phyloP scores from a whole-genome alignment of 2,329 filamentous ascomycete species.

The Erysiphe neolycopersici region DNA sequence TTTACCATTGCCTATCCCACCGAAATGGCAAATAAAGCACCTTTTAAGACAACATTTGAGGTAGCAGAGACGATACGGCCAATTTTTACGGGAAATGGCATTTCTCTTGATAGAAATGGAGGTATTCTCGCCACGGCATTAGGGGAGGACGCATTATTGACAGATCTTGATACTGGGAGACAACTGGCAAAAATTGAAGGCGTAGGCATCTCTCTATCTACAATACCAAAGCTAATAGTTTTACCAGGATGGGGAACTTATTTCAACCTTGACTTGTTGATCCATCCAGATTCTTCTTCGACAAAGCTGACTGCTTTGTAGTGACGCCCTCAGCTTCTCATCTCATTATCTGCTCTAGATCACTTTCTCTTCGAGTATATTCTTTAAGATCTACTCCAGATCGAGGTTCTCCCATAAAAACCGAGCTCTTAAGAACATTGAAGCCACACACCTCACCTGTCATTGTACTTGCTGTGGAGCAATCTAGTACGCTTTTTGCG shows the following conservation, averaged over 20 bases:
- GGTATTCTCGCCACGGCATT: slow-evolving; percentile 64
- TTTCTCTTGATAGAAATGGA: slow-evolving; percentile 58
- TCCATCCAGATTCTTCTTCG: slow-evolving; percentile 4
- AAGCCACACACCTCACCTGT: slow-evolving; percentile 84
- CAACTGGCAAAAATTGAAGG: slow-evolving; percentile 73
- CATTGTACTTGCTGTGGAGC: slow-evolving; percentile 60
- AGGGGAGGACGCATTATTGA: slow-evolving; percentile 77
- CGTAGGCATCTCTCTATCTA: slow-evolving; percentile 21
- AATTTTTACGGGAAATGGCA: slow-evolving; percentile 76
- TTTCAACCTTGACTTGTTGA: slow-evolving; percentile 45
- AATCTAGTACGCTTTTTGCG: slow-evolving; percentile 67
- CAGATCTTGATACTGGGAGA: slow-evolving; percentile 56
- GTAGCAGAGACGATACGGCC: slow-evolving; percentile 61
- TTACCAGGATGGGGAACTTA: slow-evolving; percentile 44
- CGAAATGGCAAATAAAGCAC: slow-evolving; percentile 31
- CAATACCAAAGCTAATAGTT: slow-evolving; percentile 7
- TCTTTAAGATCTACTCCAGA: slow-evolving; percentile 32
- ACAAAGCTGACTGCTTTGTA: slow-evolving; percentile 14
- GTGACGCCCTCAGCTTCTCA: slow-evolving; percentile 76
- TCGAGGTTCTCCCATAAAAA: slow-evolving; percentile 29
- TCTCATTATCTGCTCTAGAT: slow-evolving; percentile 74
- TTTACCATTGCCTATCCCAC: not conserved
- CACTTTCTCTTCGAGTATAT: slow-evolving; percentile 88
- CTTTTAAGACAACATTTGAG: slow-evolving; percentile 72
- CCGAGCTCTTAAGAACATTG: slow-evolving; percentile 48